Evolutionary conservation across 257 asterid species (phyloP), one percentile per base, ranked within the genome.

Genomic region (Solanum verrucosum): DNA sequence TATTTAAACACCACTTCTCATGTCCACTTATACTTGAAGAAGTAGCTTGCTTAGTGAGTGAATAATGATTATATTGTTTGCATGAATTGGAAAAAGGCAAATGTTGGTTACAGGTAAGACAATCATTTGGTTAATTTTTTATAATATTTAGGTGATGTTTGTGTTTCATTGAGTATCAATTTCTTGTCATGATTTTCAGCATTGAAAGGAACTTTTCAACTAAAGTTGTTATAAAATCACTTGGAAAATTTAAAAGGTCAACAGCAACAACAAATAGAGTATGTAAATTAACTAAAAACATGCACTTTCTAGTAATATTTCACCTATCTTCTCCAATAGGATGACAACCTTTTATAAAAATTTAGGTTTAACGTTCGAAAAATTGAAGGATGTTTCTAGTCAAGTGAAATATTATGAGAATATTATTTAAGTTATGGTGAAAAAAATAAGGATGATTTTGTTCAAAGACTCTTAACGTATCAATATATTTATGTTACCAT

Each of bases 191-290:
- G 44, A 59, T 34, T 63, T n/a, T 65, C 75, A 67, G 90, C 29
- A 10, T 72, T 88, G 92, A 89, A 89, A 90, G 88, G 33, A 75
- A 78, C 84, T 70, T 49, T 49, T 85, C 88, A 91, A 90, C 93
- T 84, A 72, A 86, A 89, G 91, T 83, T 59, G 87, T 83, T 82
- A 86, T 40, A 73, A 79, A 87, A 89, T 60, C 75, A 87, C 73
- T 84, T 70, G 68, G 71, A 78, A 73, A 49, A 8, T 81, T 81
- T 81, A 9, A 46, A 46, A 38, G 25, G 68, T 81, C 85, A 81
- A 16, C 29, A 46, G 68, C 16, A 31, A 9, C 11, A 46, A 81
- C 85, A 81, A 29, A 16, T 81, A 46, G 33, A 81, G 23, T 9
- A 81, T 27, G 68, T 46, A 81, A 27, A 46, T 46, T 81, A 44